Percentiles rank a stretch among this genome's conserved stretches.
These are phyloP conservation scores for Botryotinia narcissicola DNA, from an alignment of 2,329 filamentous ascomycete species.

Conservation along the genomic window DNA sequence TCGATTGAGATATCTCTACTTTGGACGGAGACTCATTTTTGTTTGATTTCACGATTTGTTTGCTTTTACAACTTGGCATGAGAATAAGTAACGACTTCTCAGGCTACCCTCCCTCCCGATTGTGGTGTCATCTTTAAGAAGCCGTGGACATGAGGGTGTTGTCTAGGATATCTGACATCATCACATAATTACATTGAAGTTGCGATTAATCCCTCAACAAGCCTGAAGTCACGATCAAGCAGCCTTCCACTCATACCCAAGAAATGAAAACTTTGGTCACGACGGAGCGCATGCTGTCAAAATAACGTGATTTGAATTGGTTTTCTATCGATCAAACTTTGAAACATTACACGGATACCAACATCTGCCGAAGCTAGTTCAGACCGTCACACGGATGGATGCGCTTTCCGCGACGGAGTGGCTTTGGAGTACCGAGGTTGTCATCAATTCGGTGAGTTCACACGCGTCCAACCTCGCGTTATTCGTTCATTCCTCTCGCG, in stretches of 20 bases:
- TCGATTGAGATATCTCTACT: not conserved
- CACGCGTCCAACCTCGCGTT: too few species aligned
- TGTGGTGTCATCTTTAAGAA: not conserved
- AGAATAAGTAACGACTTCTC: not conserved
- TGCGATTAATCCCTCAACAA: not conserved
- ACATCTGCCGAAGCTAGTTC: too few species aligned
- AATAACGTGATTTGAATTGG: too few species aligned
- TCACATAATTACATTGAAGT: not conserved
- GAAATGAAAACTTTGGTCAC: not conserved
- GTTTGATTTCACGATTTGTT: not conserved
- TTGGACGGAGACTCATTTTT: too few species aligned
- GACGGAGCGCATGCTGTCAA: not conserved
- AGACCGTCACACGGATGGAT: not conserved
- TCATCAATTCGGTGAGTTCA: not conserved
- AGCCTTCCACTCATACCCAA: not conserved
- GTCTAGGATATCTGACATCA: accelerated
- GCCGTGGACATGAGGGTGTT: too few species aligned
- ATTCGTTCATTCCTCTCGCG: too few species aligned
- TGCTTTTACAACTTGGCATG: too few species aligned
- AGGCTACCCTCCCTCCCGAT: not conserved
- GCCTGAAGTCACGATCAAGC: accelerated
- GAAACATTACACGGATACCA: not conserved
- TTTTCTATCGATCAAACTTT: not conserved
- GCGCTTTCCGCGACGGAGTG: not conserved
- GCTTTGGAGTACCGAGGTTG: too few species aligned